Conservation (phyloP, 441 rosid species). For the Melastoma candidum region DNA sequence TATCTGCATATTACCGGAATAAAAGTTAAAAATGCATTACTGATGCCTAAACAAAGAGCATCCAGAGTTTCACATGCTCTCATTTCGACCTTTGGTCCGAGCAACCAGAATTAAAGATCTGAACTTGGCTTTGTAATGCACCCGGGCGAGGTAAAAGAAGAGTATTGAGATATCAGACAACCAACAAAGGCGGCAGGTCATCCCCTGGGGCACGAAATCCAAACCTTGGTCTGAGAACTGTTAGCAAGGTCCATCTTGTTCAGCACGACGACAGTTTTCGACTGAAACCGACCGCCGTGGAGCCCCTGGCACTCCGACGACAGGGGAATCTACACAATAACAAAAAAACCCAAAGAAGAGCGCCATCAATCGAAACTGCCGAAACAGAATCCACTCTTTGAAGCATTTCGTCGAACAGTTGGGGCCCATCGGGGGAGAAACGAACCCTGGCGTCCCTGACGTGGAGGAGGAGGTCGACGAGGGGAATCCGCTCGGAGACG, state of each 20-base stretch:
- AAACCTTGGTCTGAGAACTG: slow-evolving; percentile 30
- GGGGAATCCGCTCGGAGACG: slow-evolving; percentile 43
- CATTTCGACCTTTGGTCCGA: too few relatives aligned
- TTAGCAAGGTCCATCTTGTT: slow-evolving; percentile 66
- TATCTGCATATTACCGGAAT: too few relatives aligned
- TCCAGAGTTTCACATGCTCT: too few relatives aligned
- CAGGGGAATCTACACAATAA: slow-evolving; percentile 33
- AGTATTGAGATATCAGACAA: too few relatives aligned
- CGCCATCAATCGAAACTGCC: slow-evolving; percentile 16
- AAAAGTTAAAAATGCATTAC: too few relatives aligned
- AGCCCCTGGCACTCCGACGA: slow-evolving; percentile 45
- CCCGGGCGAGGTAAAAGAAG: too few relatives aligned
- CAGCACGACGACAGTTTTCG: slow-evolving; percentile 36
- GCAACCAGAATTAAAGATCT: too few relatives aligned
- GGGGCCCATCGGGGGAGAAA: background rate
- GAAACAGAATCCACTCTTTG: background rate
- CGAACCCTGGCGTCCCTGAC: slow-evolving; percentile 63
- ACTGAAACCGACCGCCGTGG: slow-evolving; percentile 18
- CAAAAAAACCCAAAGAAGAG: slow-evolving; percentile 24
- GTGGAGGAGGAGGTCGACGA: slow-evolving; percentile 48
- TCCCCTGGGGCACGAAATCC: too few relatives aligned
- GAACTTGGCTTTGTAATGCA: too few relatives aligned
- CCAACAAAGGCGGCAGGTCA: too few relatives aligned
- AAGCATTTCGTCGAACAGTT: slow-evolving; percentile 23
- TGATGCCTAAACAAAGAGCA: too few relatives aligned